These are phyloP conservation scores for Eleusine indica DNA, from an alignment of 176 grass and related monocot genomes.

Conservation along the genomic window DNA sequence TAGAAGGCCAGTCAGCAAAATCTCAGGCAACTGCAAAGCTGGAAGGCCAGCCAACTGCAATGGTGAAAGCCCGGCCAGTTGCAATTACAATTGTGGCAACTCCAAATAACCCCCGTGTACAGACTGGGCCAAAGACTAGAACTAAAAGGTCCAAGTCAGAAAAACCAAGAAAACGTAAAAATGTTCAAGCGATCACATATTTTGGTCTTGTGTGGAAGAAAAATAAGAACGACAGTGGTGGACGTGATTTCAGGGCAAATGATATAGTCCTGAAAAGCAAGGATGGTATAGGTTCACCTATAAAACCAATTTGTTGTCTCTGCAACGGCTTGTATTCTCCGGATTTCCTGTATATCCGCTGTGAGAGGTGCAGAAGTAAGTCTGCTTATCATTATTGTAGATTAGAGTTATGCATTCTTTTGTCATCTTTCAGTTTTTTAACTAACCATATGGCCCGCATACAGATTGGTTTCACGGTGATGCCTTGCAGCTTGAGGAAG, in stretches of 20 bases:
- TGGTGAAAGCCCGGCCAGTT: slow-evolving; percentile 17
- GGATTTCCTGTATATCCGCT: slow-evolving; percentile 75
- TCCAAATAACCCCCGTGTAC: slow-evolving; percentile 22
- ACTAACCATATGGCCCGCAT: slow-evolving; percentile 29
- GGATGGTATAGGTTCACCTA: slow-evolving; percentile 44
- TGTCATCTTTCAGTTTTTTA: slow-evolving; percentile 28
- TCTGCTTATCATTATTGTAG: slow-evolving; percentile 24
- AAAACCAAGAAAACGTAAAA: slow-evolving; percentile 54
- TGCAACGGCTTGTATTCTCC: slow-evolving; percentile 71
- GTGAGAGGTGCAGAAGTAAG: slow-evolving; percentile 86
- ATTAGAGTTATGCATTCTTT: slow-evolving; percentile 25
- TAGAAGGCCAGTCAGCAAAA: not conserved
- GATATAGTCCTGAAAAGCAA: slow-evolving; percentile 83
- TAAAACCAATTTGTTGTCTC: slow-evolving; percentile 73
- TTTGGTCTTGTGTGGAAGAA: slow-evolving; percentile 91
- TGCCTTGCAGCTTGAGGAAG: slow-evolving; percentile 82
- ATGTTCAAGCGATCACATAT: slow-evolving; percentile 54
- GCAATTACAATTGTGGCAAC: not conserved
- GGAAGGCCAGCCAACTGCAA: slow-evolving; percentile 14
- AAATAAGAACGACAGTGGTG: slow-evolving; percentile 49
- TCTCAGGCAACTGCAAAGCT: slow-evolving; percentile 1
- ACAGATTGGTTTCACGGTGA: slow-evolving; percentile 98
- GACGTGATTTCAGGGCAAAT: slow-evolving; percentile 65
- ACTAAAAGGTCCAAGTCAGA: slow-evolving; percentile 46
- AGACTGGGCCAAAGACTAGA: slow-evolving; percentile 48